Evolutionary conservation across 2,329 filamentous ascomycete genomes (phyloP).

Genomic region (Mollisia scopiformis): DNA sequence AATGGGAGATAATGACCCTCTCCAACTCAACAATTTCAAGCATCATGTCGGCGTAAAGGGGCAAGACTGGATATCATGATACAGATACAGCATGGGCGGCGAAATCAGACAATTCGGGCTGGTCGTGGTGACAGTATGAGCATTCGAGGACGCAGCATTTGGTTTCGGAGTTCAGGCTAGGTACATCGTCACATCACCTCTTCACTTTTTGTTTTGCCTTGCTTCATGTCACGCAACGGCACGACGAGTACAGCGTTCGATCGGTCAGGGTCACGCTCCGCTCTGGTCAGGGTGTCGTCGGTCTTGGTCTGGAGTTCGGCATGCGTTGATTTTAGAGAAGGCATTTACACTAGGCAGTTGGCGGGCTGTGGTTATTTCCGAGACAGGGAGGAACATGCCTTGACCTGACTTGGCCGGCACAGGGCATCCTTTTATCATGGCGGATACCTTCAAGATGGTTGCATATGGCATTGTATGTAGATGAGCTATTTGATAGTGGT

Average conservation of each 20-base stretch:
- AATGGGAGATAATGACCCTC: constrained; percentile 21
- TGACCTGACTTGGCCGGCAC: neutral
- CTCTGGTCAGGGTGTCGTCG: too few species aligned
- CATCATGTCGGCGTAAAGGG: constrained; percentile 19
- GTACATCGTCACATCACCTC: neutral
- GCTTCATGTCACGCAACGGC: neutral
- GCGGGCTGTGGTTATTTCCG: neutral
- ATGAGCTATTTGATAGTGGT: neutral
- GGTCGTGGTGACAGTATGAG: neutral
- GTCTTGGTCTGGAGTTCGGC: neutral
- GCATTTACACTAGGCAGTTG: too few species aligned
- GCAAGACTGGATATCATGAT: neutral
- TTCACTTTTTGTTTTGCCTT: too few species aligned
- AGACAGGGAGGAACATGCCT: neutral
- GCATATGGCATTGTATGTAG: neutral
- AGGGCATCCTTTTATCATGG: neutral
- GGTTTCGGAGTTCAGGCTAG: neutral
- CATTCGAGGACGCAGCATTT: neutral
- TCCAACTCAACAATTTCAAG: constrained; percentile 1
- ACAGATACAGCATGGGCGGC: neutral
- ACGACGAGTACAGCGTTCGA: neutral
- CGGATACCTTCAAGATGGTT: neutral
- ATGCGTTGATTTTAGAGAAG: constrained; percentile 11
- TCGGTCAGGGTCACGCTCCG: neutral
- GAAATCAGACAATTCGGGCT: neutral